Base-by-base conservation (phyloP, 495 filamentous ascomycete species). In the Penicillium soppii region DNA sequence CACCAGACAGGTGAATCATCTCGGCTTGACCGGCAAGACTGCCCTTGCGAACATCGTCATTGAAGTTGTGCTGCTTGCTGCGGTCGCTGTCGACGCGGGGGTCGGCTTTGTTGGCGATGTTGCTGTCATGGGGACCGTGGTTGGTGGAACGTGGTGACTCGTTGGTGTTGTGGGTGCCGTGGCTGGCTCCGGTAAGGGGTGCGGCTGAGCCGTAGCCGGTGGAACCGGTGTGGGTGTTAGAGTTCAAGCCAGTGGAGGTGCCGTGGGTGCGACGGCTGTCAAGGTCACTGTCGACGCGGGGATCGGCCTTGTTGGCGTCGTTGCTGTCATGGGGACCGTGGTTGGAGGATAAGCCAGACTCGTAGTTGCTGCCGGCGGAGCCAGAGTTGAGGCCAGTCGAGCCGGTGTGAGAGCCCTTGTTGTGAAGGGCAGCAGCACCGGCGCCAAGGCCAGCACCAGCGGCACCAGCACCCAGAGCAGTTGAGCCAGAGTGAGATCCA, bases 251-350 rank as follows among this genome's bases (percentile, higher is more conserved):
- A 9, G 25, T 27, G 25, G 5, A 4, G 10, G 29, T 32, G 29
- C 29, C 29, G 5, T 5, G 5, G 29, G n/a, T n/a, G n/a, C n/a
- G n/a, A n/a, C 29, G 29, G 29, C 29, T 32, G 29, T 12, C 10
- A 12, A 32, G 29, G 29, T 32, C 29, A 12, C 5, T 70, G 53
- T 77, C 72, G 15, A 80, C 70, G 33, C 75, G 71, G 21, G 81
- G 81, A 53, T 84, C 81, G 20, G 63, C 52, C 52, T 71, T 68
- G 65, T 78, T 78, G 35, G 56, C 67, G 13, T 74, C 39, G 57
- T 79, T 74, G 51, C 69, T 72, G 36, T 58, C 19, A 37, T 79
- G 76, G 27, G 73, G 76, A 15, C 75, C 76, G 10, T 68, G 58
- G 37, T 67, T 70, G 15, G 58, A 52, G 10, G 54, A 48, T 27